phyloP scores from a whole-genome alignment of 352 stramenopile genomes.

The Sclerospora graminicola region DNA sequence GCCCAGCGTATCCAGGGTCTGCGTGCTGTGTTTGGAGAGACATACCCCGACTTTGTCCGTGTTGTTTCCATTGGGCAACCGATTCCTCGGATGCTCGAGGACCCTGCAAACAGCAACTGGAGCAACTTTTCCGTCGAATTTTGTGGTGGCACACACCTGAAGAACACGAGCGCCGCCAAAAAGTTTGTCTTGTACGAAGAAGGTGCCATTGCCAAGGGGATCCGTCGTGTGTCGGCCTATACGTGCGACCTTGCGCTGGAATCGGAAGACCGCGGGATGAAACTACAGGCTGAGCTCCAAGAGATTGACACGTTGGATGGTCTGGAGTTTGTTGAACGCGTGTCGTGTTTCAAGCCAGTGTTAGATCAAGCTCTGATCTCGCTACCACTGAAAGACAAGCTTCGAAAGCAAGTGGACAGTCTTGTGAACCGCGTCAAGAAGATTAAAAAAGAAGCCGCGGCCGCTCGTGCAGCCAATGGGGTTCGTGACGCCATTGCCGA shows the following conservation, averaged over 20 bases:
- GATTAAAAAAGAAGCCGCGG: slow-evolving; percentile 69
- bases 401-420: slow-evolving; percentile 63
- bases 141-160: slow-evolving; percentile 97
- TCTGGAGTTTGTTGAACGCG: slow-evolving; percentile 74
- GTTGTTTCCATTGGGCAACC: slow-evolving; percentile 92
- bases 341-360: slow-evolving; percentile 87
- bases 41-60: slow-evolving; percentile 97
- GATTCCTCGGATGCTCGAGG: slow-evolving; percentile 62
- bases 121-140: slow-evolving; percentile 96
- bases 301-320: slow-evolving; percentile 62
- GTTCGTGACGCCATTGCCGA: slow-evolving; percentile 46
- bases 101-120: slow-evolving; percentile 86
- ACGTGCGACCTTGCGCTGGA: slow-evolving; percentile 85
- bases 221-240: slow-evolving; percentile 93
- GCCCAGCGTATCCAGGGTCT: slow-evolving; percentile 93
- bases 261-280: slow-evolving; percentile 75
- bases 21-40: slow-evolving; percentile 98
- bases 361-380: slow-evolving; percentile 84
- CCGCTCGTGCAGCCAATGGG: slow-evolving; percentile 54
- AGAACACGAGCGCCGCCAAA: slow-evolving; percentile 92
- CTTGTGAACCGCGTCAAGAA: slow-evolving; percentile 74
- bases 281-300: slow-evolving; percentile 71
- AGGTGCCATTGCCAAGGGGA: slow-evolving; percentile 94
- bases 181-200: slow-evolving; percentile 97
- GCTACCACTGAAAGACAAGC: slow-evolving; percentile 84